These are phyloP conservation scores for Suhomyces bolitotheri DNA, from an alignment of 1,139 yeast genomes.

Conservation along the genomic window DNA sequence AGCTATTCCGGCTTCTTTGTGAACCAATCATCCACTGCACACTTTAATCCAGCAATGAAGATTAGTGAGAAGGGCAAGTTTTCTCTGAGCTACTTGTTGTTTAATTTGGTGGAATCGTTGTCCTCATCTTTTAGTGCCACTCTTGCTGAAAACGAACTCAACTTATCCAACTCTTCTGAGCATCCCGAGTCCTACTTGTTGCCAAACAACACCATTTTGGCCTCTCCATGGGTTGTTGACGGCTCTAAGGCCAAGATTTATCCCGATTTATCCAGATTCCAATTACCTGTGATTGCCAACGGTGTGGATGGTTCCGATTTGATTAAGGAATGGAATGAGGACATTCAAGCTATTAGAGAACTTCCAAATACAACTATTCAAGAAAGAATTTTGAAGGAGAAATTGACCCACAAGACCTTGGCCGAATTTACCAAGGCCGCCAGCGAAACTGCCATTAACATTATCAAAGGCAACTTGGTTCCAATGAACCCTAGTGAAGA, in stretches of 20 bases:
- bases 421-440: conserved; percentile 79
- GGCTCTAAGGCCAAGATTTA: conserved; percentile 23
- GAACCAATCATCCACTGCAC: conserved; percentile 63
- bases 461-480: conserved; percentile 68
- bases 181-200: conserved; percentile 56
- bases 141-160: conserved; percentile 41
- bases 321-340: conserved; percentile 86
- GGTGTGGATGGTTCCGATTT: conserved; percentile 61
- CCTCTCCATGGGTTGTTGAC: conserved; percentile 76
- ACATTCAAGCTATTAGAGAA: conserved; percentile 79
- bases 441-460: conserved; percentile 74
- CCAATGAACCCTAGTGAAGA: conserved; percentile 82
- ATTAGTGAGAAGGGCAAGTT: conserved; percentile 39
- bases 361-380: conserved; percentile 57
- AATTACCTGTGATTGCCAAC: conserved; percentile 52
- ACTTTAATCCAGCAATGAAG: conserved; percentile 67
- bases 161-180: conserved; percentile 47
- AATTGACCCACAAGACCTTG: conserved; percentile 67
- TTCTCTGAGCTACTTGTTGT: conserved; percentile 48
- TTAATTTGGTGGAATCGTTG: conserved; percentile 51
- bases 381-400: conserved; percentile 76
- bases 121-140: conserved; percentile 53
- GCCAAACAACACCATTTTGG: conserved; percentile 61
- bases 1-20: conserved; percentile 77
- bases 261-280: conserved; percentile 67